Percentiles rank a stretch among this genome's conserved stretches.
Evolutionary conservation across 2,329 filamentous ascomycete species (phyloP).

Genomic region (Pseudocercospora fuligena): DNA sequence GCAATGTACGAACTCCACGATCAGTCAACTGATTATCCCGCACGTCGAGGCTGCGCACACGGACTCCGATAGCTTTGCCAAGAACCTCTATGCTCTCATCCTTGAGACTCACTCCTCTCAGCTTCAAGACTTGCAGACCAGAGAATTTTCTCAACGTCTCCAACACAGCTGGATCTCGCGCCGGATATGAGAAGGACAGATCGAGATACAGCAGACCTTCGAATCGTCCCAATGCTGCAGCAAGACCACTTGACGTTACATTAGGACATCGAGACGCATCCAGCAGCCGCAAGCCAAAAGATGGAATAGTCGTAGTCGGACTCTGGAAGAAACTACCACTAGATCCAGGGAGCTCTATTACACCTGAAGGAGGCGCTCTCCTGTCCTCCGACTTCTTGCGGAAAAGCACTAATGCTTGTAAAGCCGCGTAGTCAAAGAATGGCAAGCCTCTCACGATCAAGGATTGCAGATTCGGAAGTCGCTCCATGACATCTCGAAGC

Average conservation of each 20-base stretch:
- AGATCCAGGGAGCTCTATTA: constrained; percentile 42
- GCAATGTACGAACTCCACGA: constrained; percentile 55
- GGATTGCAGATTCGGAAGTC: constrained; percentile 62
- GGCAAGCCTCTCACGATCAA: constrained; percentile 63
- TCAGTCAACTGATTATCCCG: constrained; percentile 64
- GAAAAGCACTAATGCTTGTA: constrained; percentile 50
- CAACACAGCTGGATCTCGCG: constrained; percentile 48
- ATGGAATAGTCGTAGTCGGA: constrained; percentile 22
- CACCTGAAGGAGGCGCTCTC: constrained; percentile 27
- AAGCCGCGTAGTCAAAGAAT: constrained; percentile 65
- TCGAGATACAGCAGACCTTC: constrained; percentile 62
- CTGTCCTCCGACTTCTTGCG: constrained; percentile 38
- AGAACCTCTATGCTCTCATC: constrained; percentile 60
- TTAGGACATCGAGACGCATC: constrained; percentile 63
- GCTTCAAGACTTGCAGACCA: constrained; percentile 61
- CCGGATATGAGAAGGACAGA: constrained; percentile 53
- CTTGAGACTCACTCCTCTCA: constrained; percentile 58
- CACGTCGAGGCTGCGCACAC: constrained; percentile 62
- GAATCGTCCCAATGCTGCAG: constrained; percentile 58
- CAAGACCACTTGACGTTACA: constrained; percentile 60
- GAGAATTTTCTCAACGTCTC: constrained; percentile 52
- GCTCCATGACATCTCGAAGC: constrained; percentile 63
- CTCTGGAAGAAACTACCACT: constrained; percentile 28
- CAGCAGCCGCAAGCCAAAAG: constrained; percentile 59
- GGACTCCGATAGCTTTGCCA: constrained; percentile 56